Evolutionary conservation across 306 rosid genomes (phyloP).

Genomic region (Crotalaria pallida): DNA sequence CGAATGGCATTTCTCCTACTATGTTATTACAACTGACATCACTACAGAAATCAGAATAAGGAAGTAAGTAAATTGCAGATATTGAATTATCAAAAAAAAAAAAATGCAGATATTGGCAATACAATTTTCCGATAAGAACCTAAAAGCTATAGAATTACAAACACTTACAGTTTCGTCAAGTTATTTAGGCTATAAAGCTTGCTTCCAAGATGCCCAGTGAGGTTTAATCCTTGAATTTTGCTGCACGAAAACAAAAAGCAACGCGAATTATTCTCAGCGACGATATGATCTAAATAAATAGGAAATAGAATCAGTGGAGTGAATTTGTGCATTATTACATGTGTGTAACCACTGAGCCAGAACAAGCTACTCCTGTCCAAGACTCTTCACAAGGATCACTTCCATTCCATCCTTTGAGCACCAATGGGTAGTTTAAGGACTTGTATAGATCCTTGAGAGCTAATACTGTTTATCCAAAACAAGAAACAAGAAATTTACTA

Average conservation of each 20-base stretch:
- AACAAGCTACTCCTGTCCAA: conserved; percentile 76
- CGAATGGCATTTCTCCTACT: conserved; percentile 53
- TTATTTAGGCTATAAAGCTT: conserved; percentile 41
- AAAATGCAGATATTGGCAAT: not conserved
- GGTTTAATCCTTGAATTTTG: conserved; percentile 59
- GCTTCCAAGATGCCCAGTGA: conserved; percentile 54
- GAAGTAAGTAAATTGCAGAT: not conserved
- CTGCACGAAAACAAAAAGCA: conserved; percentile 35
- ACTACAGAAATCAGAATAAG: conserved; percentile 38
- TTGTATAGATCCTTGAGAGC: conserved; percentile 55
- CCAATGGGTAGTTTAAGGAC: conserved; percentile 44
- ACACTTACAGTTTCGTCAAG: conserved; percentile 62
- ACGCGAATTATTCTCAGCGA: not conserved
- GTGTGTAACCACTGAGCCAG: conserved; percentile 54
- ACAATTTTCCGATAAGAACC: not conserved
- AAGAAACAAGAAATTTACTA: not conserved
- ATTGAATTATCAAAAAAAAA: too few relatives aligned
- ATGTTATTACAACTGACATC: conserved; percentile 69
- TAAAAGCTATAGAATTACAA: conserved; percentile 1
- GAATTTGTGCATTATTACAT: conserved; percentile 44
- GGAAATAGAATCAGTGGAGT: not conserved
- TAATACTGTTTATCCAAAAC: conserved; percentile 34
- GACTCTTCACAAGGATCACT: conserved; percentile 69
- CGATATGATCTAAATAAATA: not conserved
- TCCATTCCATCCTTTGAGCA: conserved; percentile 61